These are phyloP conservation scores for Epithele typhae DNA, from an alignment of 768 basidiomycete genomes.

Conservation along the genomic window DNA sequence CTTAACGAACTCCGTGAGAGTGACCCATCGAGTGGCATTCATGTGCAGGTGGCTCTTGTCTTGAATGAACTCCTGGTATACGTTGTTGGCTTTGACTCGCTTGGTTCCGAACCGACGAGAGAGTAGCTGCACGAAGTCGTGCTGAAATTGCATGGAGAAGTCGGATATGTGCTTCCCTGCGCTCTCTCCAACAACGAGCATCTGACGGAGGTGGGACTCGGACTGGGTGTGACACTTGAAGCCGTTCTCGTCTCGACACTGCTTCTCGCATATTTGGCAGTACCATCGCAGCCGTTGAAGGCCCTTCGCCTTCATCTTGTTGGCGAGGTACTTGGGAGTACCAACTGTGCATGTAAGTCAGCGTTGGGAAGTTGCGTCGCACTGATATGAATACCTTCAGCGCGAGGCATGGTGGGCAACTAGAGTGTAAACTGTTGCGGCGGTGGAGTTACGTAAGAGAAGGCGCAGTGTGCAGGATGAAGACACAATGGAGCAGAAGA, in stretches of 20 bases:
- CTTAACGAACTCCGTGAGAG: slow-evolving; percentile 92
- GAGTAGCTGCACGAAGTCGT: slow-evolving; percentile 86
- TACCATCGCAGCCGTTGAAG: slow-evolving; percentile 96
- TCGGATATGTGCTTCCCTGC: slow-evolving; percentile 89
- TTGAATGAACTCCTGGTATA: slow-evolving; percentile 97
- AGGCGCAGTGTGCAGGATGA: too few species aligned
- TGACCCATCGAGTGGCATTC: slow-evolving; percentile 98
- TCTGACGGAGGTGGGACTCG: slow-evolving; percentile 90
- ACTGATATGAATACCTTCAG: slow-evolving; percentile 62
- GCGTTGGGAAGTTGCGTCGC: too few species aligned
- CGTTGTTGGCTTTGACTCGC: slow-evolving; percentile 89
- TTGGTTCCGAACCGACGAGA: slow-evolving; percentile 94
- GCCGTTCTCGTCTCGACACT: slow-evolving; percentile 97
- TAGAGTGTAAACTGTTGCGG: too few species aligned
- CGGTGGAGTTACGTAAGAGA: too few species aligned
- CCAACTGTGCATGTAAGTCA: slow-evolving; percentile 47
- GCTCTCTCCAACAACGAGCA: slow-evolving; percentile 95
- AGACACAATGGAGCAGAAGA: background rate
- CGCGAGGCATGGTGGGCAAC: slow-evolving; percentile 64
- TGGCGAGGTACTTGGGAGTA: slow-evolving; percentile 86
- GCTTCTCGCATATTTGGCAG: slow-evolving; percentile 99
- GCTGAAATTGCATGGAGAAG: slow-evolving; percentile 86
- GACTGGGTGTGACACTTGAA: slow-evolving; percentile 94
- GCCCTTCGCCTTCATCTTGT: slow-evolving; percentile 97
- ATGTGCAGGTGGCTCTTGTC: slow-evolving; percentile 95